Conservation (phyloP, 495 filamentous ascomycete genomes). For the Penicillium dipodomyicola region DNA sequence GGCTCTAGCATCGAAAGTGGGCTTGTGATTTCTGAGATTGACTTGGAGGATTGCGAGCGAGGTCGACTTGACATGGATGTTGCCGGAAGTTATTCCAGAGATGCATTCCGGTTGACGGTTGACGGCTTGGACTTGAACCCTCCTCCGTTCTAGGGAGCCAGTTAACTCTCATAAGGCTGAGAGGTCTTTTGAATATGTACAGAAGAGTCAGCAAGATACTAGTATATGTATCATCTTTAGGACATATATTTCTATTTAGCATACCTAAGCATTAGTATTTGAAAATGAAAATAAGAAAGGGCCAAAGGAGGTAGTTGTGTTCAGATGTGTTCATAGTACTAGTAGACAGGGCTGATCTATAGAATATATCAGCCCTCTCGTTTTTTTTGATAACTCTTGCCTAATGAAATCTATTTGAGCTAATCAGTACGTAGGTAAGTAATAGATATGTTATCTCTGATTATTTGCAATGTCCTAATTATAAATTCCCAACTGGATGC, state of each 20-base stretch:
- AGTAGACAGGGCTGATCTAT: background rate
- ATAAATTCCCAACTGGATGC: conserved; percentile 1
- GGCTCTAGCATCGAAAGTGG: conserved; percentile 23
- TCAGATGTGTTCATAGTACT: background rate
- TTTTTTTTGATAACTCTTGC: background rate
- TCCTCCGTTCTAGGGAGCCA: conserved; percentile 35
- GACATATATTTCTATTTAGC: no score
- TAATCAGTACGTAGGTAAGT: background rate
- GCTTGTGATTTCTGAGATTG: conserved; percentile 50
- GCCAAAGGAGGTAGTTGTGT: background rate
- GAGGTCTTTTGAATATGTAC: background rate
- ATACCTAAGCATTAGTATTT: no score
- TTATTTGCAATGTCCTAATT: background rate
- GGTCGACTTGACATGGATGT: conserved; percentile 66
- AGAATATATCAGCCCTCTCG: background rate
- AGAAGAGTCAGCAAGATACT: no score
- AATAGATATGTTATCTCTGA: background rate
- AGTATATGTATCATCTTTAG: no score
- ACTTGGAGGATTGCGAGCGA: conserved; percentile 63
- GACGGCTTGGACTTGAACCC: conserved; percentile 72
- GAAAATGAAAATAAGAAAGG: background rate
- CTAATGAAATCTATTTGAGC: background rate
- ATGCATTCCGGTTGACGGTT: conserved; percentile 76
- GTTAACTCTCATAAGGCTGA: background rate
- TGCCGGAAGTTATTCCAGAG: conserved; percentile 78